These are phyloP conservation scores for Ceratocystis ficicola DNA, from an alignment of 2,329 filamentous ascomycete genomes.

Conservation along the genomic window DNA sequence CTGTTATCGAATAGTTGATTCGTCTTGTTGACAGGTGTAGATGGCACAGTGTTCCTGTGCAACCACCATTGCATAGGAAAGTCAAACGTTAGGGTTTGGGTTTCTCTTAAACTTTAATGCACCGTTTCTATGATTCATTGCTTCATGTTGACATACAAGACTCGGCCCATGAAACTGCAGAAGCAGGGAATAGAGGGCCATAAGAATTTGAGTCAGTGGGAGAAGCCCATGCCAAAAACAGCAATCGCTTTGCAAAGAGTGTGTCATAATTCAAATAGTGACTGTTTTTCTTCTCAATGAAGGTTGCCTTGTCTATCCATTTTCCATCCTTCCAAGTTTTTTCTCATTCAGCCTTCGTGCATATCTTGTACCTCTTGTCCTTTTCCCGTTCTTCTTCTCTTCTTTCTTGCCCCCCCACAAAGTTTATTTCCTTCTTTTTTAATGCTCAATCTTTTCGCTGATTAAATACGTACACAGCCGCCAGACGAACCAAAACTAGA, in stretches of 20 bases:
- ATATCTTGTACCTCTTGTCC: not conserved
- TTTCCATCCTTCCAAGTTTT: not conserved
- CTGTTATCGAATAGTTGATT: not conserved
- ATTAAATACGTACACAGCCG: not conserved
- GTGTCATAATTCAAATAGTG: slow-evolving; percentile 1
- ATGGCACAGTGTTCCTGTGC: not conserved
- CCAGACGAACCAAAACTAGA: not conserved
- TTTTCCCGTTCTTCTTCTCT: not conserved
- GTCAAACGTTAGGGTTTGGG: not conserved
- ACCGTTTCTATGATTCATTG: not conserved
- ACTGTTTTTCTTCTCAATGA: not conserved
- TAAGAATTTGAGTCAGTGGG: not conserved
- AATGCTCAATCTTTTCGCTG: not conserved
- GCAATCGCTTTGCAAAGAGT: not conserved
- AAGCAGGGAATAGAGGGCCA: not conserved
- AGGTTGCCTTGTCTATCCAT: not conserved
- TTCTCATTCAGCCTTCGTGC: not conserved
- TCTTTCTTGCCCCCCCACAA: not conserved
- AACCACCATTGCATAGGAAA: not conserved
- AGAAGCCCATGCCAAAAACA: slow-evolving; percentile 7
- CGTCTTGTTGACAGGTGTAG: not conserved
- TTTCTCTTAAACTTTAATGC: not conserved
- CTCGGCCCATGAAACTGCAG: not conserved
- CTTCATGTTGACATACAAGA: not conserved
- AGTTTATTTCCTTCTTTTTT: not conserved